Evolutionary conservation across 371 early-diverging fungal genomes (phyloP), one percentile per base, ranked within the genome.

Genomic region (Rhizopus stolonifer): DNA sequence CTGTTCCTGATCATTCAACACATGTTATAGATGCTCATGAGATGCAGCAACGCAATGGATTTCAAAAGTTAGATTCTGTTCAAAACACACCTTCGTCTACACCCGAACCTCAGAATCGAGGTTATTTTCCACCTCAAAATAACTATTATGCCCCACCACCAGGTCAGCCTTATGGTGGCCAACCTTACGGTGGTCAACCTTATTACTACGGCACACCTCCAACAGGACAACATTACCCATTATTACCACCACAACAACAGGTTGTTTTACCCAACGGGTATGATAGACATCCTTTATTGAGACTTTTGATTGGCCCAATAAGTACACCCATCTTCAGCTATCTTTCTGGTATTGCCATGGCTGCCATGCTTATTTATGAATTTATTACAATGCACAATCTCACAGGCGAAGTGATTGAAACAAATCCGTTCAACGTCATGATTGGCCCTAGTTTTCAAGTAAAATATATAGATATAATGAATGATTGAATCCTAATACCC

Each of bases 391-490:
- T 79, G 48, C 55, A 76, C 13, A 70, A 81, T 31, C 31, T 80
- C 17, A 83, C 83, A 4, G 77, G 81, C 13, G 58, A 61, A 15
- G 53, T 80, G 14, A 79, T 84, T 44, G 53, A 75, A 57, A 78
- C 81, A 4, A 67, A 52, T 21, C 81, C 84, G 0, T 77, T 81
- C 42, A 84, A 84, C 46, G 73, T 70, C 4, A 81, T 86, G 82
- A 82, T 84, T 42, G 87, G 87, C 4, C 85, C 87, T 6, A 71
- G 74, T 25, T 58, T 74, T 15, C 65, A 71, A 6, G 85, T 81
- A 61, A 68, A 42, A 15, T 36, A 51, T 8, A 49, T 15, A 19
- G 23, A 25, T 0, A 6, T 25, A 51, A 42, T 26, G 3, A 1
- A n/a, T 15, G 9, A 15, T n/a, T 15, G 36, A 36, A 36, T 2